Conservation (phyloP, 2,329 filamentous ascomycete species). For the Elsinoe batatas region DNA sequence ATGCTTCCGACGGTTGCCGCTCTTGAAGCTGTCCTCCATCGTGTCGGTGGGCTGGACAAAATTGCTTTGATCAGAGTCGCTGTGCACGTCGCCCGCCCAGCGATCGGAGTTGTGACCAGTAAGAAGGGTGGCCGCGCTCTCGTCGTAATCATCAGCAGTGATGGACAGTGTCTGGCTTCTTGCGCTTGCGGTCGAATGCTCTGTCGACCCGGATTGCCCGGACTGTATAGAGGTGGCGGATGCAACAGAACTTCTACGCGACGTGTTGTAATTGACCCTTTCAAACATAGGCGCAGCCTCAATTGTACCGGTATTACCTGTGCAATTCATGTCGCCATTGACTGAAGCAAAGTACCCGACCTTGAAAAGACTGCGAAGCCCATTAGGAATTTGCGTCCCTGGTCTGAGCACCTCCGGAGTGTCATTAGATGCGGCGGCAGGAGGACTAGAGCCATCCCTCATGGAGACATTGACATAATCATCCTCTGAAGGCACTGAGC, state of each 20-base stretch:
- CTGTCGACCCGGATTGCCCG: conserved; percentile 17
- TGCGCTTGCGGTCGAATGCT: conserved; percentile 14
- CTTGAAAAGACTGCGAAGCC: conserved; percentile 65
- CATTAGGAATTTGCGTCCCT: conserved; percentile 49
- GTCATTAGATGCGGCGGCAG: conserved; percentile 15
- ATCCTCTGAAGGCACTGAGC: conserved; percentile 79
- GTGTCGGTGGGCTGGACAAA: not conserved
- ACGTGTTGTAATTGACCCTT: conserved; percentile 21
- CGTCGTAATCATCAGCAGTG: conserved; percentile 21
- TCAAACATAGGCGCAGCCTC: conserved; percentile 21
- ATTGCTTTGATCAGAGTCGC: conserved; percentile 13
- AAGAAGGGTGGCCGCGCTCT: conserved; percentile 19
- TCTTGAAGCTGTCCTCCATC: conserved; percentile 13
- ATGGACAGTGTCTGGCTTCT: conserved; percentile 14
- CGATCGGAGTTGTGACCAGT: conserved; percentile 17
- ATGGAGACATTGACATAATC: conserved; percentile 85
- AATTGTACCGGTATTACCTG: conserved; percentile 29
- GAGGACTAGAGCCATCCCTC: conserved; percentile 42
- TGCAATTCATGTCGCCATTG: conserved; percentile 49
- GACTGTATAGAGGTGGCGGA: conserved; percentile 23
- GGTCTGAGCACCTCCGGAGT: conserved; percentile 46
- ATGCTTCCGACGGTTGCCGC: conserved; percentile 12
- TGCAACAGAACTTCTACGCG: conserved; percentile 17
- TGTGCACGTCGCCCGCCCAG: conserved; percentile 14
- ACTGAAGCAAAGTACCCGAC: conserved; percentile 55